Evolutionary conservation across 805 yeast species (phyloP).

Genomic region (Scheffersomyces ergatensis): DNA sequence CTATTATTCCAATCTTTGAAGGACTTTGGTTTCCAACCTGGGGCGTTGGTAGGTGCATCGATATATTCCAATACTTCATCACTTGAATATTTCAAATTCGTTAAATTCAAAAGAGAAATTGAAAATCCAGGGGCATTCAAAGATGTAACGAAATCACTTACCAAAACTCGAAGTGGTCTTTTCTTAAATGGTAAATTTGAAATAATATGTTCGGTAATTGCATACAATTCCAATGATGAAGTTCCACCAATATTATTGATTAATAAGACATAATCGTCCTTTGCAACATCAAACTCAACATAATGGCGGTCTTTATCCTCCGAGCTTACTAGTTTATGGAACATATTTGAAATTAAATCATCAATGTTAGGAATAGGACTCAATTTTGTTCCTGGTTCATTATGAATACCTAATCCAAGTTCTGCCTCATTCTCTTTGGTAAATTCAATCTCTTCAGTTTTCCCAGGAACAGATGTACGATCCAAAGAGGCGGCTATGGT

Average conservation of each 20-base stretch:
- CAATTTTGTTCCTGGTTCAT: slow-evolving; percentile 77
- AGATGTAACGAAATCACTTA: slow-evolving; percentile 84
- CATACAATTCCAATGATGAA: slow-evolving; percentile 73
- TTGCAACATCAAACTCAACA: slow-evolving; percentile 58
- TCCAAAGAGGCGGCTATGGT: slow-evolving; percentile 89
- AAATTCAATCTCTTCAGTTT: slow-evolving; percentile 42
- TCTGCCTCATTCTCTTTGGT: slow-evolving; percentile 70
- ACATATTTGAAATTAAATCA: slow-evolving; percentile 53
- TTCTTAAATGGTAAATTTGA: slow-evolving; percentile 52
- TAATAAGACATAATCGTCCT: slow-evolving; percentile 66
- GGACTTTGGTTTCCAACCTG: slow-evolving; percentile 70
- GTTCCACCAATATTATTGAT: slow-evolving; percentile 91
- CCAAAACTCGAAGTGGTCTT: slow-evolving; percentile 64
- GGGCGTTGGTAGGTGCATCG: slow-evolving; percentile 73
- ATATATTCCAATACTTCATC: slow-evolving; percentile 47
- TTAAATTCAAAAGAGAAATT: slow-evolving; percentile 71
- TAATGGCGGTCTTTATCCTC: slow-evolving; percentile 77
- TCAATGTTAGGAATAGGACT: slow-evolving; percentile 71
- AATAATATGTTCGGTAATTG: slow-evolving; percentile 62
- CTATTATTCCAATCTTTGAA: slow-evolving; percentile 29
- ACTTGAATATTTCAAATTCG: slow-evolving; percentile 38
- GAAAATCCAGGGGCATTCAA: slow-evolving; percentile 91
- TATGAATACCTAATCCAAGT: slow-evolving; percentile 94
- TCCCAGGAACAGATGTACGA: slow-evolving; percentile 88
- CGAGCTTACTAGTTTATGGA: slow-evolving; percentile 57